These are phyloP conservation scores for Fusarium sp. DNA, from an alignment of 2,329 filamentous ascomycete genomes.

Conservation along the genomic window DNA sequence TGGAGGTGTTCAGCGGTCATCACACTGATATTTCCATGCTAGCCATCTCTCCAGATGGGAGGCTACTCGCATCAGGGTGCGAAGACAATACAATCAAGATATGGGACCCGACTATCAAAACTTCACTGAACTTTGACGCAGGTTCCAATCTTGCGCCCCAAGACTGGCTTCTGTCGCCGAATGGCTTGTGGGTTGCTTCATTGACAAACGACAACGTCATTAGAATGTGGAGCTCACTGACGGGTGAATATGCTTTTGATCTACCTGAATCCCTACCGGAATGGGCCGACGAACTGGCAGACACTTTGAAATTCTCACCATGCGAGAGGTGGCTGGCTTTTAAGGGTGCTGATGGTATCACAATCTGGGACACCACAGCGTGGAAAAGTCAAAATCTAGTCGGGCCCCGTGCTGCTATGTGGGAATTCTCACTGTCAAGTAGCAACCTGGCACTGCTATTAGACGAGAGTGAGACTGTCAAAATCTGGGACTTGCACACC, in stretches of 20 bases:
- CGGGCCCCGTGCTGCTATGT: too few species aligned
- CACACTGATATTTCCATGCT: fast-evolving
- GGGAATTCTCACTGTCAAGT: not conserved
- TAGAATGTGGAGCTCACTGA: not conserved
- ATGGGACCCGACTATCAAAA: not conserved
- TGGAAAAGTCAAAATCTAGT: not conserved
- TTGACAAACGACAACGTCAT: fast-evolving
- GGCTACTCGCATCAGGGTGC: not conserved
- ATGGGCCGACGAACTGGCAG: not conserved
- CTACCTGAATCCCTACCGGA: too few species aligned
- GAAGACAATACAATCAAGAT: not conserved
- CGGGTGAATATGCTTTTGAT: not conserved
- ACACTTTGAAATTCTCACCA: not conserved
- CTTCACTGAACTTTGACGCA: too few species aligned
- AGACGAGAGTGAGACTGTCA: not conserved
- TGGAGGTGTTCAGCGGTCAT: not conserved
- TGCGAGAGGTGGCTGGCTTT: not conserved
- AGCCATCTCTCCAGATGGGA: not conserved
- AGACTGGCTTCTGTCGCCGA: not conserved
- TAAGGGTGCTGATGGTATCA: not conserved
- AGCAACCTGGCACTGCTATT: not conserved
- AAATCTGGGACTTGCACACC: not conserved
- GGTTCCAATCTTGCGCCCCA: too few species aligned
- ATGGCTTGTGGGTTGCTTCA: not conserved
- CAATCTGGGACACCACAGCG: not conserved